Conservation (phyloP, 768 basidiomycete genomes). For the Dioszegia aurantiaca region DNA sequence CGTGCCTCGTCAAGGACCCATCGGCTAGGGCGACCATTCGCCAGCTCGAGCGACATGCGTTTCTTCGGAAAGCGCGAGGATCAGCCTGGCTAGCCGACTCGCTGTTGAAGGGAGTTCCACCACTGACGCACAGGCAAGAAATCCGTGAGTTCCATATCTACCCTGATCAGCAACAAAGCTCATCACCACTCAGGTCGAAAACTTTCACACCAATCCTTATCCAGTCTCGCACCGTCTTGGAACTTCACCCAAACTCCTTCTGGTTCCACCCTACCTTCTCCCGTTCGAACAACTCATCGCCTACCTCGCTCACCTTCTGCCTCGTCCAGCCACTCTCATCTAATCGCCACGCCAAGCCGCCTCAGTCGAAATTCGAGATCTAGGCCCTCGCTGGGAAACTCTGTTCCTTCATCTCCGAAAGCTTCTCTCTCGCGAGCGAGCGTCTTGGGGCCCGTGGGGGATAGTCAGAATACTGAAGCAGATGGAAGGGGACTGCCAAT, state of each 20-base stretch:
- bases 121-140: conserved; percentile 39
- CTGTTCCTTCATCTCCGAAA: conserved; percentile 7
- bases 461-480: too few relatives aligned
- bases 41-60: conserved; percentile 57
- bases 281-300: not conserved
- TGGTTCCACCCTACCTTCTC: conserved; percentile 3
- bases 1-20: conserved; percentile 82
- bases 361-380: conserved; percentile 1
- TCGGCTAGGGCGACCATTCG: conserved; percentile 58
- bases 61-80: conserved; percentile 77
- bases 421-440: not conserved
- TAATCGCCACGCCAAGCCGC: not conserved
- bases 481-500: too few relatives aligned
- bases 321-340: conserved; percentile 13
- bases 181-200: conserved; percentile 1
- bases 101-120: conserved; percentile 57
- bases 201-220: conserved; percentile 1
- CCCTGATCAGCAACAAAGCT: not conserved
- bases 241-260: conserved; percentile 15
- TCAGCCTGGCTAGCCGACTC: conserved; percentile 72
- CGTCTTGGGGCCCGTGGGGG: too few relatives aligned
- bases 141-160: conserved; percentile 21
- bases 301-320: conserved; percentile 14
- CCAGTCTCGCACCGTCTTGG: conserved; percentile 17
- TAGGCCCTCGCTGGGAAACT: conserved; percentile 1